A percentile compares a stretch with the other conserved stretches of the same genome.
These are phyloP conservation scores for Aspergillus mulundensis DNA, from an alignment of 495 filamentous ascomycete genomes.

Conservation along the genomic window DNA sequence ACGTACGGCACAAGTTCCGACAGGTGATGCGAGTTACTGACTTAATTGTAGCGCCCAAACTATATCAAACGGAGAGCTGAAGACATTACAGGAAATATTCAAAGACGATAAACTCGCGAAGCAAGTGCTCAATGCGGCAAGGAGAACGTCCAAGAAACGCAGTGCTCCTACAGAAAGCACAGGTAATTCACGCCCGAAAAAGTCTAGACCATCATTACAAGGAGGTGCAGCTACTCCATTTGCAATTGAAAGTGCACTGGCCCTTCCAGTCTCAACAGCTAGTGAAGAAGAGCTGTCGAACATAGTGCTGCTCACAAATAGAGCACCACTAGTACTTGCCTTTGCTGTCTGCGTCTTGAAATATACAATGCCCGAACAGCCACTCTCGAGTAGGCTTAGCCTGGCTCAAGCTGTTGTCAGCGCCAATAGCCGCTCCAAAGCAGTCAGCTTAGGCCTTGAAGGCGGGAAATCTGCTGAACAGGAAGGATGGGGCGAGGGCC, in stretches of 20 bases:
- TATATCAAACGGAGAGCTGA: conserved; percentile 57
- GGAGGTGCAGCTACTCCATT: conserved; percentile 43
- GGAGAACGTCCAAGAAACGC: conserved; percentile 62
- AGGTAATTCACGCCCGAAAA: conserved; percentile 19
- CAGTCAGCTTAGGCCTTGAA: conserved; percentile 67
- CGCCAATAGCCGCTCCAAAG: conserved; percentile 70
- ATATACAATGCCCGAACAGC: conserved; percentile 79
- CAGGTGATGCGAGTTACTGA: not conserved
- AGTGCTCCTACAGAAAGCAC: conserved; percentile 29
- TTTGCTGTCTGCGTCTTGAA: conserved; percentile 71
- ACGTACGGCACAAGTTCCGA: conserved; percentile 43
- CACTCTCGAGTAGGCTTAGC: conserved; percentile 73
- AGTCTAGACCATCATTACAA: conserved; percentile 11
- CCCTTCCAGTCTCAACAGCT: conserved; percentile 49
- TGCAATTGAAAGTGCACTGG: conserved; percentile 61
- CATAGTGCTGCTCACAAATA: conserved; percentile 65
- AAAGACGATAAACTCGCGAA: conserved; percentile 68
- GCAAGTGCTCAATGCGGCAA: conserved; percentile 54
- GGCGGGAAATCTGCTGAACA: conserved; percentile 62
- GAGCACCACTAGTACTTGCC: conserved; percentile 75
- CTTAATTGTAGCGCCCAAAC: conserved; percentile 45
- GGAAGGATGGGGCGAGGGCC: conserved; percentile 70
- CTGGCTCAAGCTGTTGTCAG: conserved; percentile 76
- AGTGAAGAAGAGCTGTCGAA: conserved; percentile 57
- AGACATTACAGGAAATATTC: conserved; percentile 55